These are phyloP conservation scores for Agrostemma githago DNA, from an alignment of 148 eudicot genomes.

Conservation along the genomic window DNA sequence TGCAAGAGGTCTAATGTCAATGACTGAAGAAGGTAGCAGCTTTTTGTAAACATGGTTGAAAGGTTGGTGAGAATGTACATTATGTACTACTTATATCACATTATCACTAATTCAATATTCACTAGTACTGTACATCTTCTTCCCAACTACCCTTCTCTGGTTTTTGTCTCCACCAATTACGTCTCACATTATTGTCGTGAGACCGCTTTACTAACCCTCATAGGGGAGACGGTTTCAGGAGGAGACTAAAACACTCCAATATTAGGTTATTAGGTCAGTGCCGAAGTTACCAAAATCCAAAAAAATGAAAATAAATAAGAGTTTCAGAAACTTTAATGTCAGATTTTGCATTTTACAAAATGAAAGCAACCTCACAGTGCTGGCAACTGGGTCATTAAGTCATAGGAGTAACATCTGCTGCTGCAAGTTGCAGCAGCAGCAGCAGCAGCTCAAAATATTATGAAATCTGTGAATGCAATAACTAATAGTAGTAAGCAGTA, in stretches of 20 bases:
- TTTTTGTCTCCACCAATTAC: background rate
- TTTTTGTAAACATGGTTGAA: background rate
- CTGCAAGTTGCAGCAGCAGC: conserved; percentile 15
- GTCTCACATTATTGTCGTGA: background rate
- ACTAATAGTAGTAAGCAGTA: conserved; percentile 18
- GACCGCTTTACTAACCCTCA: too few relatives aligned
- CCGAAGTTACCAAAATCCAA: background rate
- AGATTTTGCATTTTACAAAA: conserved; percentile 13
- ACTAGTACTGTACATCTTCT: background rate
- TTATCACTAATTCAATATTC: background rate
- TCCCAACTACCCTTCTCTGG: background rate
- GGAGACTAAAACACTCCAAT: background rate
- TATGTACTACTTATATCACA: too few relatives aligned
- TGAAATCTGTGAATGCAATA: conserved; percentile 30
- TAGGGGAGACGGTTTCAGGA: background rate
- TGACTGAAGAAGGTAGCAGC: background rate
- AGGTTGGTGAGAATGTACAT: background rate
- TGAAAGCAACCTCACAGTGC: conserved; percentile 6
- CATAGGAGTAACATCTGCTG: conserved; percentile 2
- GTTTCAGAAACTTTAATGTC: conserved; percentile 7
- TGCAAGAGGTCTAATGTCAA: background rate
- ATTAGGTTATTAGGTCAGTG: too few relatives aligned
- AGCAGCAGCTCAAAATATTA: conserved; percentile 2
- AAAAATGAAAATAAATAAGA: background rate
- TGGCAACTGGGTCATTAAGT: conserved; percentile 10